These are phyloP conservation scores for Phlebopus sp. DNA, from an alignment of 1,284 basidiomycete genomes.

Conservation along the genomic window DNA sequence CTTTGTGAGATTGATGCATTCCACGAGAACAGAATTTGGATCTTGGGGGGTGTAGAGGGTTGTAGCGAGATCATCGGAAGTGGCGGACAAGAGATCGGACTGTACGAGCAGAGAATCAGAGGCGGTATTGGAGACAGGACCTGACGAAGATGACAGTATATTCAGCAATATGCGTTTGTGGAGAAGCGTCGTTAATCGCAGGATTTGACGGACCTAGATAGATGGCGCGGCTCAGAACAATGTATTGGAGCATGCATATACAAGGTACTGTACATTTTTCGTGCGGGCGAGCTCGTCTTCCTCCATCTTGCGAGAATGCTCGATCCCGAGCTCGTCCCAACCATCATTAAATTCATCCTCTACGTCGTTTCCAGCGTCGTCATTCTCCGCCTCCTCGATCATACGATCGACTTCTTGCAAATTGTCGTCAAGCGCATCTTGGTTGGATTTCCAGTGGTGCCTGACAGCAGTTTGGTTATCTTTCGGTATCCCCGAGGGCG, in stretches of 20 bases:
- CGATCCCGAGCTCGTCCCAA: slow-evolving; percentile 66
- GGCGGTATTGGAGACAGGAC: slow-evolving; percentile 21
- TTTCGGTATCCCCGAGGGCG: slow-evolving; percentile 45
- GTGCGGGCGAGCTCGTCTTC: slow-evolving; percentile 45
- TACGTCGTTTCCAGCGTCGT: slow-evolving; percentile 27
- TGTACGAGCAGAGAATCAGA: slow-evolving; percentile 51
- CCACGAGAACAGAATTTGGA: slow-evolving; percentile 35
- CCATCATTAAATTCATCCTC: slow-evolving; percentile 49
- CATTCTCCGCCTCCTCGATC: slow-evolving; percentile 38
- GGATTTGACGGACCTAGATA: slow-evolving; percentile 50
- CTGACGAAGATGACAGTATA: slow-evolving; percentile 37
- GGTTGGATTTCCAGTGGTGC: slow-evolving; percentile 54
- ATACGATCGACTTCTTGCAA: slow-evolving; percentile 57
- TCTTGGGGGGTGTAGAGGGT: slow-evolving; percentile 64
- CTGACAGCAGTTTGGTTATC: slow-evolving; percentile 61
- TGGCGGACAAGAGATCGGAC: slow-evolving; percentile 50
- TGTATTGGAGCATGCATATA: not conserved
- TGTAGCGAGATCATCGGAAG: slow-evolving; percentile 63
- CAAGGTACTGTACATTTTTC: slow-evolving; percentile 43
- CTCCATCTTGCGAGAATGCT: slow-evolving; percentile 33
- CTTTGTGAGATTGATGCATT: slow-evolving; percentile 38
- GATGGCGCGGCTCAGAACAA: slow-evolving; percentile 4
- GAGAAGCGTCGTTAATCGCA: slow-evolving; percentile 58
- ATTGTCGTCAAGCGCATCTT: slow-evolving; percentile 59
- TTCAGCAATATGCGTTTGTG: slow-evolving; percentile 59